Conservation (phyloP, 257 asterid genomes). For the Paraleonurus japonicus region DNA sequence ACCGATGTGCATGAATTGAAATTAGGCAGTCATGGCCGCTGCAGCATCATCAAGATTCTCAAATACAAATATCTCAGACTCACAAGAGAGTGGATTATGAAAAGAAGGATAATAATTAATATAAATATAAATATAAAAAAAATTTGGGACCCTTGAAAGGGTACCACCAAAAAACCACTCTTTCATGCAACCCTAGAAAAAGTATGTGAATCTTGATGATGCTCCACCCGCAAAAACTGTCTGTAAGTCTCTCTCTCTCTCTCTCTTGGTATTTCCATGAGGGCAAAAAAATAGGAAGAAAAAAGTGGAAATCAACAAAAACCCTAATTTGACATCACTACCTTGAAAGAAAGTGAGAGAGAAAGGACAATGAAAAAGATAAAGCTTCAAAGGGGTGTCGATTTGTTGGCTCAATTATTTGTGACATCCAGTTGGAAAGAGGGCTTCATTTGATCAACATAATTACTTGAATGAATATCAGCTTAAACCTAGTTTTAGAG, state of each 20-base stretch:
- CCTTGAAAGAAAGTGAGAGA: background rate
- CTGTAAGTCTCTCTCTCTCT: constrained; percentile 25
- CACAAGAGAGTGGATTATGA: background rate
- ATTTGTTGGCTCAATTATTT: constrained; percentile 10
- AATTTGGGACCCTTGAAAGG: constrained; percentile 7
- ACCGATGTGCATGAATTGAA: background rate
- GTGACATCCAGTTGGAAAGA: constrained; percentile 25
- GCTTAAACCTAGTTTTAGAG: background rate
- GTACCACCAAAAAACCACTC: background rate
- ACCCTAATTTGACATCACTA: constrained; percentile 35
- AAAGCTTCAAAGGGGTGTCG: constrained; percentile 21
- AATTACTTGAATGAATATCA: too few relatives aligned
- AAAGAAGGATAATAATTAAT: background rate
- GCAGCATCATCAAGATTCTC: constrained; percentile 92
- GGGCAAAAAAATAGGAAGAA: background rate
- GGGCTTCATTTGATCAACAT: background rate
- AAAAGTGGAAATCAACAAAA: background rate
- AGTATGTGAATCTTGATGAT: constrained; percentile 70
- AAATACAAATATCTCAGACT: constrained; percentile 13
- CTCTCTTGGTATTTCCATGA: constrained; percentile 9
- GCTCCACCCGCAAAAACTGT: constrained; percentile 57
- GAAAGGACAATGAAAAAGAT: constrained; percentile 5
- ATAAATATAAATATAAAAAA: background rate
- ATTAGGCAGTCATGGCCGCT: constrained; percentile 57
- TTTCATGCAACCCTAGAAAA: constrained; percentile 28